Conservation (phyloP, 2,329 filamentous ascomycete genomes). For the Neophaeococcomyces mojaviensis region DNA sequence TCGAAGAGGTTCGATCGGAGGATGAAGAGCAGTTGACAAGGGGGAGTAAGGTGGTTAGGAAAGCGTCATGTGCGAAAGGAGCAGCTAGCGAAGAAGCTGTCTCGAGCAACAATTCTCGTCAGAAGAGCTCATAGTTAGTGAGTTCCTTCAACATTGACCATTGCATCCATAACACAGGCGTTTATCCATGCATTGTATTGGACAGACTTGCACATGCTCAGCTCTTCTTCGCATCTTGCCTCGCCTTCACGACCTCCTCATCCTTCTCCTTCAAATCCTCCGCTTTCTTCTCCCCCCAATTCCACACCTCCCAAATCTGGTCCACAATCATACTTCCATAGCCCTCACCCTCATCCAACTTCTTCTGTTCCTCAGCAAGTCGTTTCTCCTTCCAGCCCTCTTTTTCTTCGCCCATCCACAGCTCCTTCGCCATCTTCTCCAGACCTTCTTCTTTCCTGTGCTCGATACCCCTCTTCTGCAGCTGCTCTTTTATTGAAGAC, state of each 20-base stretch:
- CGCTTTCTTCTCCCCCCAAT: conserved; percentile 21
- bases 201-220: conserved; percentile 31
- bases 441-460: conserved; percentile 22
- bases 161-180: too few relatives aligned
- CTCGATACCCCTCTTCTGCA: conserved; percentile 12
- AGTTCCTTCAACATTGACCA: conserved; percentile 10
- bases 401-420: conserved; percentile 28
- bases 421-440: conserved; percentile 9
- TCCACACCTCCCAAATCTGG: conserved; percentile 35
- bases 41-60: too few relatives aligned
- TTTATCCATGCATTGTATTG: too few relatives aligned
- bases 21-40: too few relatives aligned
- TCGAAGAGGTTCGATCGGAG: too few relatives aligned
- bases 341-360: conserved; percentile 31
- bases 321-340: conserved; percentile 40
- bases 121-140: conserved; percentile 2
- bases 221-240: conserved; percentile 18
- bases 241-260: conserved; percentile 26
- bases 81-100: not conserved
- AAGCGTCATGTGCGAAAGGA: too few relatives aligned
- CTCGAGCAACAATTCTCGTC: not conserved
- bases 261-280: conserved; percentile 17
- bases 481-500: not conserved
- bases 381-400: conserved; percentile 33
- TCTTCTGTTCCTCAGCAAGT: conserved; percentile 34